phyloP scores from a whole-genome alignment of 2,329 filamentous ascomycete genomes.

The Colletotrichum orbiculare region DNA sequence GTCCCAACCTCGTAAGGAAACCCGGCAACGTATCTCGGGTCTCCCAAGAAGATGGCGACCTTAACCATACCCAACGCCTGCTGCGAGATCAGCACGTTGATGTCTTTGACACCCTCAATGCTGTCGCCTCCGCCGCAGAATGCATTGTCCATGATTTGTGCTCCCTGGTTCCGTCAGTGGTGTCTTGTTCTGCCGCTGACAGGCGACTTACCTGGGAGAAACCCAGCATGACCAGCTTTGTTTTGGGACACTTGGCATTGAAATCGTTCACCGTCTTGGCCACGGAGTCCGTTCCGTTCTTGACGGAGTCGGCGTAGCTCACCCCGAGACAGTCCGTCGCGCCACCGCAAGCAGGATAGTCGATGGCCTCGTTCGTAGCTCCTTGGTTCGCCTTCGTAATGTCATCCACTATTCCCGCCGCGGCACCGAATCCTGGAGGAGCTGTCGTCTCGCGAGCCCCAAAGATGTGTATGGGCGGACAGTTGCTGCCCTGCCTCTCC shows the following conservation, averaged over 20 bases:
- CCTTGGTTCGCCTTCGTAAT: constrained; percentile 60
- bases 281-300: constrained; percentile 68
- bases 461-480: constrained; percentile 57
- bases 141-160: constrained; percentile 73
- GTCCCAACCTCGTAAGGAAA: constrained; percentile 71
- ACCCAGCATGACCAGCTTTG: constrained; percentile 69
- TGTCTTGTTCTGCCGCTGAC: background rate
- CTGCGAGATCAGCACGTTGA: constrained; percentile 54
- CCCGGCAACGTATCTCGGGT: constrained; percentile 67
- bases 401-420: constrained; percentile 60
- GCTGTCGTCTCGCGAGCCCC: constrained; percentile 62
- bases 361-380: constrained; percentile 65
- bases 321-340: constrained; percentile 67
- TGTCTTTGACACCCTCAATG: constrained; percentile 56
- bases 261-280: constrained; percentile 69
- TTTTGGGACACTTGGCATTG: constrained; percentile 65
- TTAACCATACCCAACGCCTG: constrained; percentile 66
- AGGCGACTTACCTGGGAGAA: constrained; percentile 65
- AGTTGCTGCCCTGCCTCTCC: constrained; percentile 37
- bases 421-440: constrained; percentile 62
- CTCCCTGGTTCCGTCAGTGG: constrained; percentile 54
- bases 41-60: constrained; percentile 73
- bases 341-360: constrained; percentile 72
- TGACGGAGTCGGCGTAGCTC: constrained; percentile 69
- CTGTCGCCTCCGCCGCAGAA: constrained; percentile 69